A percentile compares a stretch with the other conserved stretches of the same genome.
Conservation (phyloP, 2,329 filamentous ascomycete genomes). For the Beauveria rudraprayagi region DNA sequence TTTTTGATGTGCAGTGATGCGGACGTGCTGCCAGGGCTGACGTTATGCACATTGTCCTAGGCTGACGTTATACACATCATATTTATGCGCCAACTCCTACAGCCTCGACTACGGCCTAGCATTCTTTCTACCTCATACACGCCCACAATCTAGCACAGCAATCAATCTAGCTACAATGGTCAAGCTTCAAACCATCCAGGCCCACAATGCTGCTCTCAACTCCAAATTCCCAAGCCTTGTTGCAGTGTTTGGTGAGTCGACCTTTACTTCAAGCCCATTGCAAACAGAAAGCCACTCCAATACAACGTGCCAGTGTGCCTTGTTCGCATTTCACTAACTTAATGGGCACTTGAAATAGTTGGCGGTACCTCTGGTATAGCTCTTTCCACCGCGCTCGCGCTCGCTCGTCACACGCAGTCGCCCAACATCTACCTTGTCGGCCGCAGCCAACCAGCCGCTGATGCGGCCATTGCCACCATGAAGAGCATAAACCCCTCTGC, state of each 20-base stretch:
- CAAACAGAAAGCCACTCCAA: not conserved
- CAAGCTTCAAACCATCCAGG: not conserved
- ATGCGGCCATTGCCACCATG: constrained; percentile 16
- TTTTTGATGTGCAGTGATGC: too few relatives aligned
- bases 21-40: too few relatives aligned
- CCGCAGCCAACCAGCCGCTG: constrained; percentile 20
- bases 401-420: constrained; percentile 29
- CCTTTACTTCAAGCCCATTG: not conserved
- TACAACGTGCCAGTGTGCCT: too few relatives aligned
- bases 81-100: too few relatives aligned
- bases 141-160: too few relatives aligned
- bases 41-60: too few relatives aligned
- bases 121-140: too few relatives aligned
- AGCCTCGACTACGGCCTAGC: too few relatives aligned
- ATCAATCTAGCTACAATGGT: too few relatives aligned
- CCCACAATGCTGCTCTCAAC: not conserved
- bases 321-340: not conserved
- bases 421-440: constrained; percentile 43
- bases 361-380: constrained; percentile 45
- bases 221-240: not conserved
- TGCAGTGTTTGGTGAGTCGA: not conserved
- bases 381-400: constrained; percentile 33
- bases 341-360: constrained; percentile 16
- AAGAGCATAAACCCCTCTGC: not conserved
- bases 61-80: too few relatives aligned